Percentiles rank a stretch among this genome's conserved stretches.
Conservation (phyloP, 1,139 yeast species). For the Sugiyamaella neomexicana region DNA sequence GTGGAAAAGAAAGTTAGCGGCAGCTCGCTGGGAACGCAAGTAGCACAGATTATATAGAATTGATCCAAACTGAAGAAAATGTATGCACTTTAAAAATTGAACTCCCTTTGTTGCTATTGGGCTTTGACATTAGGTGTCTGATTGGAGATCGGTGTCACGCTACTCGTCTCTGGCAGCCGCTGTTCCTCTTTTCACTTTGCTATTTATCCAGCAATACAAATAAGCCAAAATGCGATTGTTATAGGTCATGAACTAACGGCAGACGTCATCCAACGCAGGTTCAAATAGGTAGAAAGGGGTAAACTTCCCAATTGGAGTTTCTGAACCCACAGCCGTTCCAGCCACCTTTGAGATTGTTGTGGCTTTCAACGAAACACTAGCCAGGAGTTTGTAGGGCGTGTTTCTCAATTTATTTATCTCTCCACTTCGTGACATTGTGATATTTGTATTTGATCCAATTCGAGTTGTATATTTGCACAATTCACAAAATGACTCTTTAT, state of each 20-base stretch:
- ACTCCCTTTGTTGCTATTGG: too few relatives aligned
- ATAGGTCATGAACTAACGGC: neutral
- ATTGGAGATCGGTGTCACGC: too few relatives aligned
- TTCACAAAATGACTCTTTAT: slow-evolving; percentile 61
- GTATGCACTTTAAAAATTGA: too few relatives aligned
- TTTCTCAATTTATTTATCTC: neutral
- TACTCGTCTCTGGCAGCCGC: too few relatives aligned
- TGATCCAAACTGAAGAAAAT: too few relatives aligned
- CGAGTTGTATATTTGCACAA: neutral
- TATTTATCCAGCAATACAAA: neutral
- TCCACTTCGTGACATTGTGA: neutral
- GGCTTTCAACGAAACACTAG: neutral
- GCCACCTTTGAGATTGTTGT: neutral
- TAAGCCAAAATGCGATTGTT: neutral
- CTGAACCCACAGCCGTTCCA: neutral
- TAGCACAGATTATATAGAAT: too few relatives aligned
- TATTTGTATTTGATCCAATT: neutral
- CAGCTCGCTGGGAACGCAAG: too few relatives aligned
- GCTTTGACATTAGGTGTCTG: too few relatives aligned
- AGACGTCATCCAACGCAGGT: neutral
- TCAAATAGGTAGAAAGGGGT: neutral
- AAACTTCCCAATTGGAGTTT: neutral
- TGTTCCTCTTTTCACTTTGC: too few relatives aligned
- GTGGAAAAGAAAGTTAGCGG: too few relatives aligned
- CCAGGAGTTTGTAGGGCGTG: neutral